phyloP scores from a whole-genome alignment of 169 alveolate species.

The Neospora caninum region DNA sequence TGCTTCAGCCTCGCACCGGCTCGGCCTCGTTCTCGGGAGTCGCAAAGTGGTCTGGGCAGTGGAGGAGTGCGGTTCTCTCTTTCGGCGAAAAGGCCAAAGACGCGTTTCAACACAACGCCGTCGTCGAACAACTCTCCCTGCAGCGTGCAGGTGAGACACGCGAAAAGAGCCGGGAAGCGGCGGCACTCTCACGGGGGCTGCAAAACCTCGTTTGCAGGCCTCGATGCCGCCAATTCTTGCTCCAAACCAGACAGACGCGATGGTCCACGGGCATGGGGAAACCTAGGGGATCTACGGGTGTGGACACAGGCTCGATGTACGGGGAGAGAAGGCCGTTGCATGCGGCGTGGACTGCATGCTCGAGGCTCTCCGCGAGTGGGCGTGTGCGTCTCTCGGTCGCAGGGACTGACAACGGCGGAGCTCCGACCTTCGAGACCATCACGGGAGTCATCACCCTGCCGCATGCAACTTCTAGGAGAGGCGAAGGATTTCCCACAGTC shows the following conservation, averaged over 20 bases:
- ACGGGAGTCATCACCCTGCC: not conserved
- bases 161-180: not conserved
- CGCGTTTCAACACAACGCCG: constrained; percentile 1
- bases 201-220: no score
- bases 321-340: no score
- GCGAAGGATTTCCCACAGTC: not conserved
- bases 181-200: no score
- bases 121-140: not conserved
- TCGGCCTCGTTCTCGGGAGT: not conserved
- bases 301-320: no score
- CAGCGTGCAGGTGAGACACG: not conserved
- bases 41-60: not conserved
- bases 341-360: no score
- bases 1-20: no score
- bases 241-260: no score
- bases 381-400: no score
- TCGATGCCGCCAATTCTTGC: no score
- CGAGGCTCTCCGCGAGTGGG: no score
- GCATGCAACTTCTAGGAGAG: not conserved
- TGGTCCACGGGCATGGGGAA: no score
- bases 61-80: not conserved
- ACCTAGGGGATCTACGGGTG: no score
- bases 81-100: constrained; percentile 20
- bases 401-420: not conserved
- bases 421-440: not conserved